Conservation (phyloP, 2,329 filamentous ascomycete genomes). For the Clonostachys sp. region DNA sequence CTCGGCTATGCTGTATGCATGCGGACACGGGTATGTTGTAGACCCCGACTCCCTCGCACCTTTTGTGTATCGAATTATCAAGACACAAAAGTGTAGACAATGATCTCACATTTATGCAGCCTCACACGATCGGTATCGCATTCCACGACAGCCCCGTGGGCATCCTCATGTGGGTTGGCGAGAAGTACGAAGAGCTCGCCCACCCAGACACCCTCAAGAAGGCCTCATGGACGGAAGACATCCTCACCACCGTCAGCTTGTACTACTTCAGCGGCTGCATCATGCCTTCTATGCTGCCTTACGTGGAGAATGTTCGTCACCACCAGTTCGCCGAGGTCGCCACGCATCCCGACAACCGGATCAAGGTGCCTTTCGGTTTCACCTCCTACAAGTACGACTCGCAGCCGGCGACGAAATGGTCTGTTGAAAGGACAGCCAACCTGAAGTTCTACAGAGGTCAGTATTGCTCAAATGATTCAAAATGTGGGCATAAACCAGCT, state of each 20-base stretch:
- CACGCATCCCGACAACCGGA: conserved; percentile 7
- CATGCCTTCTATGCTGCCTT: conserved; percentile 8
- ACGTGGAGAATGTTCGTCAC: conserved; percentile 7
- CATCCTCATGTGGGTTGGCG: conserved; percentile 32
- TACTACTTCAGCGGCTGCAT: conserved; percentile 11
- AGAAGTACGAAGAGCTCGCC: conserved; percentile 20
- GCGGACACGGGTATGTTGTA: conserved; percentile 20
- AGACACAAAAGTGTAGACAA: too few relatives aligned
- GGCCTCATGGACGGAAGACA: conserved; percentile 6
- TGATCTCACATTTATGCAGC: conserved; percentile 5
- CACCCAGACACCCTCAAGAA: conserved; percentile 4
- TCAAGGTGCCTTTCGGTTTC: conserved; percentile 9
- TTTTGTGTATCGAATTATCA: too few relatives aligned
- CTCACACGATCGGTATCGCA: conserved; percentile 30
- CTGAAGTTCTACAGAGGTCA: conserved; percentile 10
- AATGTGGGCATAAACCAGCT: background rate
- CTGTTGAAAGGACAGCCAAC: conserved; percentile 8
- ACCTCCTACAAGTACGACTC: conserved; percentile 9
- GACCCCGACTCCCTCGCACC: too few relatives aligned
- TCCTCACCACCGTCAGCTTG: conserved; percentile 7
- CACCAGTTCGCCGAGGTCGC: conserved; percentile 7
- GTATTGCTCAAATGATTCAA: background rate
- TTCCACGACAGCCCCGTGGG: conserved; percentile 32
- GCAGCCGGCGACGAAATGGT: conserved; percentile 4
- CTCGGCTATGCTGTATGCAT: conserved; percentile 34